Conservation (phyloP, 2,329 filamentous ascomycete genomes). For the Hypoxylon sp. region DNA sequence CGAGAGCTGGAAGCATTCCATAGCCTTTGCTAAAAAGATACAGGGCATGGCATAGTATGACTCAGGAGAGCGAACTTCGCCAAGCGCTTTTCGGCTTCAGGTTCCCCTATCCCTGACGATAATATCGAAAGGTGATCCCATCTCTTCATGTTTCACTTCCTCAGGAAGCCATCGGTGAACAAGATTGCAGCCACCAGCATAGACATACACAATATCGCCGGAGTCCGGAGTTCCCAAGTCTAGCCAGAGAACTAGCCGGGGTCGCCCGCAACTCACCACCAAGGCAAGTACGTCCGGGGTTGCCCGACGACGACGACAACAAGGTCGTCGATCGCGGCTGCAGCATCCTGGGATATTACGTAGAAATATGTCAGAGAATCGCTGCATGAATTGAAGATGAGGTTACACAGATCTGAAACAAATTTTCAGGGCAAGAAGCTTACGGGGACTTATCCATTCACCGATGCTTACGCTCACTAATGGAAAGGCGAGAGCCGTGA, state of each 20-base stretch:
- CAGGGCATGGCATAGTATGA: not conserved
- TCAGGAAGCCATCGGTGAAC: not conserved
- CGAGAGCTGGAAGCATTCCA: not conserved
- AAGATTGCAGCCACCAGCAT: not conserved
- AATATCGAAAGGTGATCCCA: not conserved
- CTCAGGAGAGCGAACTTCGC: not conserved
- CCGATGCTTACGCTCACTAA: not conserved
- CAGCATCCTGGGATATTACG: not conserved
- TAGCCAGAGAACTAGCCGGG: not conserved
- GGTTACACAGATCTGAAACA: not conserved
- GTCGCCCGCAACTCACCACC: constrained; percentile 12
- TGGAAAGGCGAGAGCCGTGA: not conserved
- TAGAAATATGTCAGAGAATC: constrained; percentile 1
- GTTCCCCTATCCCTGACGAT: not conserved
- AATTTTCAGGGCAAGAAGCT: not conserved
- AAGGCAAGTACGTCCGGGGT: not conserved
- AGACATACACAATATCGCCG: not conserved
- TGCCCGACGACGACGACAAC: not conserved
- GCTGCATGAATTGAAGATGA: not conserved
- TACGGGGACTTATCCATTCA: not conserved
- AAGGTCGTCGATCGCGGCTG: not conserved
- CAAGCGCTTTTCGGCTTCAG: not conserved
- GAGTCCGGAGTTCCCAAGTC: constrained; percentile 3
- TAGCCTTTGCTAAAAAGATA: not conserved
- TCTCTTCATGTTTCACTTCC: constrained; percentile 6